Percentiles rank a stretch among this genome's conserved stretches.
Conservation (phyloP, 2,329 filamentous ascomycete species). For the Aureobasidium subglaciale region DNA sequence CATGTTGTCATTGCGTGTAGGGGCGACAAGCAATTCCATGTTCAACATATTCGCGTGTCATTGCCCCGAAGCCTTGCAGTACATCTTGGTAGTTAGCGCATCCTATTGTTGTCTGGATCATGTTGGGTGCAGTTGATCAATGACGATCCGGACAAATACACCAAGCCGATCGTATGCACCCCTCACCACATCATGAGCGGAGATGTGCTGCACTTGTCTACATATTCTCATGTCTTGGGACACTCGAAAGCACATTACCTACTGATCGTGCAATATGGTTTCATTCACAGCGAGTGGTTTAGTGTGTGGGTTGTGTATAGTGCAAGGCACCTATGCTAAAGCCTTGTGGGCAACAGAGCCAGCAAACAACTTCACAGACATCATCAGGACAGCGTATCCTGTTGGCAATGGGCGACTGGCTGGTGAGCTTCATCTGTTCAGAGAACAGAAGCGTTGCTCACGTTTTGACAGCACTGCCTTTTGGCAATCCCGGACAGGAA, state of each 20-base stretch:
- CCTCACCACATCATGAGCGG: neutral
- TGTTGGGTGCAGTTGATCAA: neutral
- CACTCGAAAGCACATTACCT: too few species aligned
- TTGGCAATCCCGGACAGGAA: slow-evolving; percentile 38
- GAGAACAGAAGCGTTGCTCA: neutral
- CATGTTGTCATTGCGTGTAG: too few species aligned
- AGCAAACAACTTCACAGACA: slow-evolving; percentile 11
- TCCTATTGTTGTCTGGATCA: neutral
- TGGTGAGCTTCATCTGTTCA: slow-evolving; percentile 24
- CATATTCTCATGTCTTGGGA: neutral
- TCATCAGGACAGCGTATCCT: slow-evolving; percentile 29
- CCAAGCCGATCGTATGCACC: neutral
- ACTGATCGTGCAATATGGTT: too few species aligned
- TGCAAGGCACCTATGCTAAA: neutral
- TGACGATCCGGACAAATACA: slow-evolving; percentile 18
- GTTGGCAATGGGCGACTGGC: slow-evolving; percentile 45
- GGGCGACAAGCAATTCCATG: neutral
- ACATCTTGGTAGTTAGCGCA: neutral
- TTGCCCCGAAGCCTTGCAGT: neutral
- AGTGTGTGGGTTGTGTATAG: neutral
- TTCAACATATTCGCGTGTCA: neutral
- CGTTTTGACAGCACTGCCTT: slow-evolving; percentile 32
- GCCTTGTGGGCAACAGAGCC: slow-evolving; percentile 15
- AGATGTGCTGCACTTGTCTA: neutral
- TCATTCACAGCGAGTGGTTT: neutral